Percentiles rank a stretch among this genome's conserved stretches.
Conservation (phyloP, 345 rosid genomes). For the Linum trigynum region DNA sequence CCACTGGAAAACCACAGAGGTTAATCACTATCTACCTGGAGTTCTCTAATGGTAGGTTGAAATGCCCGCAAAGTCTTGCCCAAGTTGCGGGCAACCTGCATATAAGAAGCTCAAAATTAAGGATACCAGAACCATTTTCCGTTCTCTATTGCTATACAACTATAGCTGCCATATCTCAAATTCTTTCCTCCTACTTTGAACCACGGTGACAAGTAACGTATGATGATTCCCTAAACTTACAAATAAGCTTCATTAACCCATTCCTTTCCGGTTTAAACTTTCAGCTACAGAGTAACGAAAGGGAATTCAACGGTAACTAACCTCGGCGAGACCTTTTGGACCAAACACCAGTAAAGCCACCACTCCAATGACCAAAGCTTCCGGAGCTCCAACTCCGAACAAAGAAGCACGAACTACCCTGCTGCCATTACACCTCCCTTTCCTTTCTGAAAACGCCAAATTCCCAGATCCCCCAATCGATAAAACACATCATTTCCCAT, state of each 20-base stretch:
- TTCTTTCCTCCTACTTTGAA: no score
- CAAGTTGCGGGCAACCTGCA: conserved; percentile 82
- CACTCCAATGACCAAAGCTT: conserved; percentile 94
- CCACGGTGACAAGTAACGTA: no score
- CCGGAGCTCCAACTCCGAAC: conserved; percentile 98
- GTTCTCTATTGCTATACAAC: no score
- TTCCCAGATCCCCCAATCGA: conserved; percentile 8
- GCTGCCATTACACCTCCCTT: conserved; percentile 32
- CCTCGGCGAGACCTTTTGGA: conserved; percentile 99
- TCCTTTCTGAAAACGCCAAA: conserved; percentile 38
- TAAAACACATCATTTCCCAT: conserved; percentile 1
- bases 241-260: no score
- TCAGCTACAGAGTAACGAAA: no score
- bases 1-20: not conserved
- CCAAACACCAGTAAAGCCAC: conserved; percentile 98
- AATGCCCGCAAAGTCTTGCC: conserved; percentile 85
- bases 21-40: conserved; percentile 44
- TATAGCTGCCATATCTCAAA: no score
- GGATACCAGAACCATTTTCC: not conserved
- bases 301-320: conserved; percentile 15
- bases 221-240: no score
- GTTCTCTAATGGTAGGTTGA: conserved; percentile 93
- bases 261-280: no score
- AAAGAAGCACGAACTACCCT: conserved; percentile 54
- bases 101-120: not conserved